Evolutionary conservation across 371 early-diverging fungal genomes (phyloP), one percentile per base, ranked within the genome.

Genomic region (Mortierella sp.): DNA sequence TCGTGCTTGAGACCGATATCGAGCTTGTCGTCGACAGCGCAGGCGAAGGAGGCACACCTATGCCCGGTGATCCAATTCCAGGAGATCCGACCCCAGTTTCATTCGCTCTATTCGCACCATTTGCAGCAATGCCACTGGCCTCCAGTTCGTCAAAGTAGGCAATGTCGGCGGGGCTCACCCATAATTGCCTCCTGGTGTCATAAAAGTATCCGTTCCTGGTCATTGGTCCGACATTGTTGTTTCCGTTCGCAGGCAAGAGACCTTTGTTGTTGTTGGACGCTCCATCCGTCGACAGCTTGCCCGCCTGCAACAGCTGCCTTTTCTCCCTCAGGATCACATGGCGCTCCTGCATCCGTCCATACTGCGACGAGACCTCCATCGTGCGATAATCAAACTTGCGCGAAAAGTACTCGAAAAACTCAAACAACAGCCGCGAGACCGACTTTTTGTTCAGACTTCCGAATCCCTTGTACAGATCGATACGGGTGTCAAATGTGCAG

Each of bases 351-450:
- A 76, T 34, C 26, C 71, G 48, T 37, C 83, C 83, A 10, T 31
- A 26, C 48, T 37, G 11, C 5, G 79, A 10, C 0, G 69, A 73
- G 48, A 83, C 84, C 72, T 83, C 84, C 80, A 76, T 80, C 6
- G 77, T 75, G 16, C 80, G 53, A 69, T 83, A 83, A 57, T 83
- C 80, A 59, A 83, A 83, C 26, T 55, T 31, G 43, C 84, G 61
- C 5, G 78, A 28, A 75, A 72, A 83, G 59, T 54, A 80, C 54
- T 83, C 77, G 55, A 83, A 83, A 31, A 83, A 83, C 61, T 83
- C 84, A 43, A 80, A 83, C 40, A 83, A 61, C 44, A 83, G 57
- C 26, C 74, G 80, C 2, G 75, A 61, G 16, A 83, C 80, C 2
- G 77, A 50, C 69, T 83, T 83, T 53, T 55, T 76, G 84, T 80